A percentile compares a stretch with the other conserved stretches of the same genome.
Conservation (phyloP, 2,329 filamentous ascomycete genomes). For the Sporothrix humicola region DNA sequence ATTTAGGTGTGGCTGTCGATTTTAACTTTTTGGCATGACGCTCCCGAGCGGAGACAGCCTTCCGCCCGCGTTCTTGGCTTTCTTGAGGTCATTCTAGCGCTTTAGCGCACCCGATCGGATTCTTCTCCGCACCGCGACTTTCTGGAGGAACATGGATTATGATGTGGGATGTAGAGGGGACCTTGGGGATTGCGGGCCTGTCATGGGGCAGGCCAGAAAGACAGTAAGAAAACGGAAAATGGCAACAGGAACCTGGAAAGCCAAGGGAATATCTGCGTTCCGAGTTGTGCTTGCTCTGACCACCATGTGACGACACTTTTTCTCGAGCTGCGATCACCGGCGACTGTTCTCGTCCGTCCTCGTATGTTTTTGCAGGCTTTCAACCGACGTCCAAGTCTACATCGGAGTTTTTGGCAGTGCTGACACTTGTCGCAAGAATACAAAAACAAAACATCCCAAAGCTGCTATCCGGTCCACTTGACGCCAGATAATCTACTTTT, state of each 20-base stretch:
- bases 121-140: background rate
- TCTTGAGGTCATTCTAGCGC: too few relatives aligned
- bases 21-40: background rate
- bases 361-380: background rate
- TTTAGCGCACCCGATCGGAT: constrained; percentile 6
- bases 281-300: background rate
- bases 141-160: background rate
- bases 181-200: too few relatives aligned
- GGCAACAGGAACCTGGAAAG: background rate
- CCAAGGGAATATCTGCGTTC: too few relatives aligned
- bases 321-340: background rate
- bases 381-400: background rate
- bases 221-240: background rate
- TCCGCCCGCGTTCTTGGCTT: background rate
- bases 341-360: background rate
- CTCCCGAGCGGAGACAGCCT: constrained; percentile 7
- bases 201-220: too few relatives aligned
- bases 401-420: background rate
- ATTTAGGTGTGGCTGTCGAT: background rate
- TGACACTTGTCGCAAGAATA: background rate
- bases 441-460: constrained; percentile 3
- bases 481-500: background rate
- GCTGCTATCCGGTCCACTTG: too few relatives aligned
- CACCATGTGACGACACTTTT: background rate
- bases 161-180: background rate